phyloP scores from a whole-genome alignment of 2,329 filamentous ascomycete species.

The Domatiomyces globalis region DNA sequence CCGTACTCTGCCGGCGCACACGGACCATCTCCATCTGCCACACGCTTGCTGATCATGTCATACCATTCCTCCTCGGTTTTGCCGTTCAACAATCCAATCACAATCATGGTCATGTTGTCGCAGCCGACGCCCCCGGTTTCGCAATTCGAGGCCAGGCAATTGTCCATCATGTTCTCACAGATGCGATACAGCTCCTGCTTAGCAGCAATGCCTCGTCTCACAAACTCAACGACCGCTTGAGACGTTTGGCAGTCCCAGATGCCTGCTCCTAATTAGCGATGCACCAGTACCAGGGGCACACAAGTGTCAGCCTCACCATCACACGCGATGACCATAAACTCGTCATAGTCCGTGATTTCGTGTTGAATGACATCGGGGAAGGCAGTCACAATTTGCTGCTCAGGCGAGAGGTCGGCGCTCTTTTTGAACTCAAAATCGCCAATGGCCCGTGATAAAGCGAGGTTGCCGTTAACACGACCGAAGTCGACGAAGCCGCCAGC shows the following conservation, averaged over 20 bases:
- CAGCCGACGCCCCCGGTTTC: slow-evolving; percentile 96
- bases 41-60: slow-evolving; percentile 81
- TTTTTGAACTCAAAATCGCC: slow-evolving; percentile 99
- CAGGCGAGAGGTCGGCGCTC: slow-evolving; percentile 88
- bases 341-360: slow-evolving; percentile 81
- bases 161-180: slow-evolving; percentile 99
- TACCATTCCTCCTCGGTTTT: slow-evolving; percentile 98
- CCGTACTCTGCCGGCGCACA: slow-evolving; percentile 99
- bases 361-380: slow-evolving; percentile 90
- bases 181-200: slow-evolving; percentile 92
- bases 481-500: slow-evolving; percentile 98
- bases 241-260: slow-evolving; percentile 99
- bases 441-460: slow-evolving; percentile 90
- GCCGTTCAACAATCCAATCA: slow-evolving; percentile 78
- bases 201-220: slow-evolving; percentile 85
- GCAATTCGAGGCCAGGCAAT: slow-evolving; percentile 92
- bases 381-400: slow-evolving; percentile 96
- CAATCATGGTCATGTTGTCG: slow-evolving; percentile 98
- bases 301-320: slow-evolving; percentile 49
- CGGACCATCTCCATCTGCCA: slow-evolving; percentile 91
- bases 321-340: slow-evolving; percentile 86
- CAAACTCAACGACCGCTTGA: slow-evolving; percentile 92
- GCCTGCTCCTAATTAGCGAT: slow-evolving; percentile 40
- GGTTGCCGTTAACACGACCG: slow-evolving; percentile 93
- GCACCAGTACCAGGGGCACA: background rate